Evolutionary conservation across 441 rosid species (phyloP).

Genomic region (Mallotus japonicus): DNA sequence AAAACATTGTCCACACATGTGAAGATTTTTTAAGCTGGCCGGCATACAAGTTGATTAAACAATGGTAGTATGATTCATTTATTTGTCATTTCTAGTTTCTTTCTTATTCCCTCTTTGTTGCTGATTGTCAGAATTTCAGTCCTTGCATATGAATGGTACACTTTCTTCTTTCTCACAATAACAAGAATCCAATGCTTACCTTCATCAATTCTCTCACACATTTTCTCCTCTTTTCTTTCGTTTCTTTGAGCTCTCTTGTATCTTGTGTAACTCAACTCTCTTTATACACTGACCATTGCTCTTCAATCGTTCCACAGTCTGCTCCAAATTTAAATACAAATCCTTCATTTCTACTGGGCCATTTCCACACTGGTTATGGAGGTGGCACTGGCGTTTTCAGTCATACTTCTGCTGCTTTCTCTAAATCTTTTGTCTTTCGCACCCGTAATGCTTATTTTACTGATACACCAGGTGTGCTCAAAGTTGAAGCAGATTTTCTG

Average conservation of each 20-base stretch:
- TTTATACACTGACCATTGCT: constrained; percentile 9
- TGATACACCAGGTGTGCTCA: constrained; percentile 23
- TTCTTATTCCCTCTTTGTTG: no score
- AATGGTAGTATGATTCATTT: no score
- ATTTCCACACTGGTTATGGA: constrained; percentile 18
- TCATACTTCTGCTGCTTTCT: constrained; percentile 6
- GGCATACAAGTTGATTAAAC: no score
- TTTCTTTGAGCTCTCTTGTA: not conserved
- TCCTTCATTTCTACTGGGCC: constrained; percentile 7
- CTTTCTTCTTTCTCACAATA: no score
- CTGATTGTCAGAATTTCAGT: no score
- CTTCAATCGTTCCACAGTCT: constrained; percentile 3
- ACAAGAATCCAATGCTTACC: not conserved
- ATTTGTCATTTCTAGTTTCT: no score
- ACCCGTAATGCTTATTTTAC: constrained; percentile 1
- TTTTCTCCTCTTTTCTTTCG: not conserved
- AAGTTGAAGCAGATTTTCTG: constrained; percentile 29
- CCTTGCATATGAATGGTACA: no score
- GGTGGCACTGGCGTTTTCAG: constrained; percentile 20
- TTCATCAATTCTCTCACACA: not conserved
- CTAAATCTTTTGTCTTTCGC: constrained; percentile 24
- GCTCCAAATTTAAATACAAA: not conserved
- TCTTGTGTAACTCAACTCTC: constrained; percentile 4
- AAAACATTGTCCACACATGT: not conserved
- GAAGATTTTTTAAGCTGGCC: not conserved